Evolutionary conservation across 2,329 filamentous ascomycete species (phyloP).

Genomic region (Fusarium napiforme): DNA sequence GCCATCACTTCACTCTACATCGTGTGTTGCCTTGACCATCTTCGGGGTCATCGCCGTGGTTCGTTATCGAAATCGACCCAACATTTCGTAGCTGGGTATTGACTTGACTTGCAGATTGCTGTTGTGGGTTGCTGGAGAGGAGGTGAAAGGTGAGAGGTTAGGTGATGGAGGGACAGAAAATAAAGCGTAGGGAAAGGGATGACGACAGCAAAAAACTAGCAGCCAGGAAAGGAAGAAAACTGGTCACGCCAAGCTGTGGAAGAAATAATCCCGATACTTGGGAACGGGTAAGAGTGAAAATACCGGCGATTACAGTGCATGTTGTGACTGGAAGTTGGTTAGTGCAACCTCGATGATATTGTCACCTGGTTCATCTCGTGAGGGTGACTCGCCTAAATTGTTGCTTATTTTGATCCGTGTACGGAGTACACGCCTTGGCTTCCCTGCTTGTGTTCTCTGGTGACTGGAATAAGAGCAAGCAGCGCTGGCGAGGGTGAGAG

Average conservation of each 20-base stretch:
- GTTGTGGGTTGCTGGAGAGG: slow-evolving; percentile 38
- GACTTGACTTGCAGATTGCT: slow-evolving; percentile 27
- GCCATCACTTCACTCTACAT: not conserved
- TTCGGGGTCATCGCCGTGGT: not conserved
- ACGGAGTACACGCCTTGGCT: not conserved
- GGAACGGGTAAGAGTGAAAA: not conserved
- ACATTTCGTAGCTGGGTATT: slow-evolving; percentile 1
- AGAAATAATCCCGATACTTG: not conserved
- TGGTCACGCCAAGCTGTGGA: not conserved
- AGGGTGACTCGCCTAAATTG: not conserved
- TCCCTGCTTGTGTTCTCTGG: slow-evolving; percentile 1
- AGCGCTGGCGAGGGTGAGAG: not conserved
- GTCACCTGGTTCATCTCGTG: not conserved
- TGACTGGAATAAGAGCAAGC: not conserved
- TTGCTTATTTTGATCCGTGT: not conserved
- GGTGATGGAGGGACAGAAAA: slow-evolving; percentile 39
- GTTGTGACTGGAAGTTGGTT: not conserved
- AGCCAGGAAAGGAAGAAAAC: not conserved
- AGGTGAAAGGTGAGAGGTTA: slow-evolving; percentile 21
- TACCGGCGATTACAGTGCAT: not conserved
- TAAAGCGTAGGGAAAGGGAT: slow-evolving; percentile 36
- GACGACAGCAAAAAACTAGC: slow-evolving; percentile 18
- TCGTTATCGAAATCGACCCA: not conserved
- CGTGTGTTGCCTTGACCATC: not conserved
- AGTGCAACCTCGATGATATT: not conserved